Conservation (phyloP, 2,329 filamentous ascomycete species). For the Ilyonectria mors-panacis region DNA sequence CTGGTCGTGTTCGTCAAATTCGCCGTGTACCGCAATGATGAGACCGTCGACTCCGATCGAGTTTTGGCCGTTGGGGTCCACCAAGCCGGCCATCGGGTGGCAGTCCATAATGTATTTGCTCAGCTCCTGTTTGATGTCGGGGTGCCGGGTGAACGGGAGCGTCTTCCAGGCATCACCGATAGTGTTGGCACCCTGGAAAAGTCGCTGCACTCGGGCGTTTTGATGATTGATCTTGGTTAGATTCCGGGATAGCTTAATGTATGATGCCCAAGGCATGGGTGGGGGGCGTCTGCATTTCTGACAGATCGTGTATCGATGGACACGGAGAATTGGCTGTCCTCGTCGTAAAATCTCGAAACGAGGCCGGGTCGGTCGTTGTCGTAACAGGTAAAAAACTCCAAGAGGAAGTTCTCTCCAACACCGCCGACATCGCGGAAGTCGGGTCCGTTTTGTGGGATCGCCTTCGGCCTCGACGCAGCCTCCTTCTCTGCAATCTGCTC, state of each 20-base stretch:
- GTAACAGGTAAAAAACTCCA: slow-evolving; percentile 80
- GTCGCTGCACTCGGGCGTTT: slow-evolving; percentile 74
- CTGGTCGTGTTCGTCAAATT: slow-evolving; percentile 82
- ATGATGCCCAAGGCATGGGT: slow-evolving; percentile 77
- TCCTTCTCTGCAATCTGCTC: slow-evolving; percentile 75
- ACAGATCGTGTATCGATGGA: slow-evolving; percentile 75
- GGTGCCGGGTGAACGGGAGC: slow-evolving; percentile 82
- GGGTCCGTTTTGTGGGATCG: slow-evolving; percentile 74
- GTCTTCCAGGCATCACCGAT: slow-evolving; percentile 79
- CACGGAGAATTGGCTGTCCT: slow-evolving; percentile 81
- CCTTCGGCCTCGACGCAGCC: slow-evolving; percentile 64
- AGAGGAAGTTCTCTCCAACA: slow-evolving; percentile 82
- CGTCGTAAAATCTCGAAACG: slow-evolving; percentile 80
- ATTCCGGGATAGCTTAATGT: slow-evolving; percentile 85
- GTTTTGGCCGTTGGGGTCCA: slow-evolving; percentile 77
- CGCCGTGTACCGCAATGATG: slow-evolving; percentile 84
- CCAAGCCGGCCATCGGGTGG: slow-evolving; percentile 79
- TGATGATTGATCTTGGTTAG: slow-evolving; percentile 77
- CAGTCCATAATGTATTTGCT: slow-evolving; percentile 89
- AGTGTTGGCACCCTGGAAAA: slow-evolving; percentile 74
- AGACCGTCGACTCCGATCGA: slow-evolving; percentile 81
- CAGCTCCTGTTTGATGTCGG: slow-evolving; percentile 75
- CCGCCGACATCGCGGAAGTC: slow-evolving; percentile 82
- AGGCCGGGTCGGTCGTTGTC: slow-evolving; percentile 79
- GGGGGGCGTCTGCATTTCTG: slow-evolving; percentile 61